Base-by-base conservation (phyloP, 345 rosid species). In the Odontarrhena argentea region DNA sequence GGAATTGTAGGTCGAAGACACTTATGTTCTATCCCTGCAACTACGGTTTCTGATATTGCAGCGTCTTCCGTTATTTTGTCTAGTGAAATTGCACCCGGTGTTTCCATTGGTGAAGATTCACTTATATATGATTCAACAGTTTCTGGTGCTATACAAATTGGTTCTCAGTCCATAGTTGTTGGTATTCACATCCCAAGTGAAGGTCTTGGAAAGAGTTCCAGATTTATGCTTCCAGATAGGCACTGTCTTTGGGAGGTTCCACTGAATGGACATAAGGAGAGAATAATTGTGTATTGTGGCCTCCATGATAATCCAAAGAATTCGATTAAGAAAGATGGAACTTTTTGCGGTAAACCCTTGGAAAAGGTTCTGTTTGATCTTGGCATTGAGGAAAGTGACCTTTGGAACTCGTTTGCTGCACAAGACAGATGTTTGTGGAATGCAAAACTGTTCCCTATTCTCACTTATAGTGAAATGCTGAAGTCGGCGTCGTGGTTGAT, bases 211-310 rank as follows among this genome's bases (percentile, higher is more conserved):
- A 51, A 76, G 56, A 71, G 69, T 73, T 78, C 81, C 74, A 77
- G 81, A 63, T 87, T 94, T 79, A 81, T 82, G 89, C 91, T 91
- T 77, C 99, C 99, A 2, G 96, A 88, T 76, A 90, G 92, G 57
- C 96, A 87, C 77, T 91, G 99, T 82, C 85, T 94, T 52, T 91
- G 99, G 99, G 99, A 94, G 85, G 97, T 91, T 74, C 99, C 99
- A 11, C 68, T 94, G 45, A 79, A 82, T 38, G 92, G 86, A 74
- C 76, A 79, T 59, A 75, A 77, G 47, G 92, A 86, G 67, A 84
- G 77, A 79, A 85, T 91, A 28, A 46, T 94, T 32, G 96, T 88
- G 48, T 94, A 82, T 43, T 88, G 99, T 73, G 97, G 99, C 55
- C 96, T 94, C 64, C 91, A 83, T 74, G 99, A 94, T 78, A 94